phyloP scores from a whole-genome alignment of 768 basidiomycete species.

The Trametes elegans region DNA sequence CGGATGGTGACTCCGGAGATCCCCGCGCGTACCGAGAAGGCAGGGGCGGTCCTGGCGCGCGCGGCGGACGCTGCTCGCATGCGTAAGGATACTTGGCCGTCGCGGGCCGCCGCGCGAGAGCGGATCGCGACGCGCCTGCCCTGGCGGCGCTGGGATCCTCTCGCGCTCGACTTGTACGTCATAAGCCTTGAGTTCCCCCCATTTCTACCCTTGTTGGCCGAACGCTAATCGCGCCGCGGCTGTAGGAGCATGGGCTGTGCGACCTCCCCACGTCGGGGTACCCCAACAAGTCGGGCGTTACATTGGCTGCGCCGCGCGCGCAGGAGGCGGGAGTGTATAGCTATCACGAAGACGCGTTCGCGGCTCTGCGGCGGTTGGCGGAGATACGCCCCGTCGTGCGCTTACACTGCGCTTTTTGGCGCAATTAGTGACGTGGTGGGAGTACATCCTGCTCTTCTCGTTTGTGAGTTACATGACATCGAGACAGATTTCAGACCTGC shows the following conservation, averaged over 20 bases:
- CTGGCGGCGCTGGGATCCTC: constrained; percentile 10
- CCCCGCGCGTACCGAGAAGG: not conserved
- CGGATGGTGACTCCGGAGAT: constrained; percentile 2
- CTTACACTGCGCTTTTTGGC: constrained; percentile 23
- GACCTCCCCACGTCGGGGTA: constrained; percentile 23
- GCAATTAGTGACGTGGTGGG: not conserved
- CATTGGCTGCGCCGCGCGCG: constrained; percentile 20
- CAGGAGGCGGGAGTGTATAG: constrained; percentile 22
- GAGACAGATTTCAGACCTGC: too few relatives aligned
- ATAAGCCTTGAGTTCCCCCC: not conserved
- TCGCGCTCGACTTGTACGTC: constrained; percentile 5
- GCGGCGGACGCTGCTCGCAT: not conserved
- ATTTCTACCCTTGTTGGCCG: too few relatives aligned
- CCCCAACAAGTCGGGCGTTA: constrained; percentile 25
- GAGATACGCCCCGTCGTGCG: constrained; percentile 15
- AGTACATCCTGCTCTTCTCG: too few relatives aligned
- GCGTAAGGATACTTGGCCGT: constrained; percentile 11
- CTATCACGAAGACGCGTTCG: constrained; percentile 7
- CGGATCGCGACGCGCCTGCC: constrained; percentile 4
- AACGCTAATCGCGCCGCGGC: not conserved
- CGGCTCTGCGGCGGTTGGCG: constrained; percentile 5
- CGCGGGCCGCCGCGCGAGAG: constrained; percentile 5
- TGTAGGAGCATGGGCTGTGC: constrained; percentile 13
- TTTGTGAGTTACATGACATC: too few relatives aligned
- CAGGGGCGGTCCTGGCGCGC: not conserved